Evolutionary conservation across 192 early-diverging fungal genomes (phyloP).

Genomic region (Paraglomus brasilianum): DNA sequence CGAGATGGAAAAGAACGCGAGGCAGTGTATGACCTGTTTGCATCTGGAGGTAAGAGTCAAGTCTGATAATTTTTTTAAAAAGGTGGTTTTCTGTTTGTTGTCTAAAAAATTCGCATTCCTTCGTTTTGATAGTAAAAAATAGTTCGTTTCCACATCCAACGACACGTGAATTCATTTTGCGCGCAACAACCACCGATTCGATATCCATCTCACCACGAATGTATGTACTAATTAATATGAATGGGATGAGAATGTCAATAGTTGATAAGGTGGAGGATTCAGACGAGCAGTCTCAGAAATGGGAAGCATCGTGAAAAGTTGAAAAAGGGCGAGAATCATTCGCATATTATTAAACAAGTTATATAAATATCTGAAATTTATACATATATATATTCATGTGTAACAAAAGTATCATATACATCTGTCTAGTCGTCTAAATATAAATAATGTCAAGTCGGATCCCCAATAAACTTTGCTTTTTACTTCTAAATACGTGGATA

Average conservation of each 20-base stretch:
- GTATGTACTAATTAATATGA: slow-evolving; percentile 21
- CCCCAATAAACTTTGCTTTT: too few species aligned
- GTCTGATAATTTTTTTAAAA: background rate
- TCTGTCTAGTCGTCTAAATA: too few species aligned
- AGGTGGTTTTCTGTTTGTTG: background rate
- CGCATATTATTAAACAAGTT: too few species aligned
- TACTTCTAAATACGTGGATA: too few species aligned
- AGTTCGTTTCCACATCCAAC: slow-evolving; percentile 50
- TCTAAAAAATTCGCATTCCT: background rate
- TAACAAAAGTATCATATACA: too few species aligned
- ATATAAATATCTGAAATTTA: too few species aligned
- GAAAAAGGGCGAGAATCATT: too few species aligned
- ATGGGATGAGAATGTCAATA: slow-evolving; percentile 17
- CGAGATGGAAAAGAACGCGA: slow-evolving; percentile 54
- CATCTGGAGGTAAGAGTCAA: slow-evolving; percentile 45
- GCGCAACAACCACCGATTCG: slow-evolving; percentile 15
- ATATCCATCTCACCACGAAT: slow-evolving; percentile 4
- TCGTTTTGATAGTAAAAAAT: slow-evolving; percentile 24
- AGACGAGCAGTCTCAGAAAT: too few species aligned
- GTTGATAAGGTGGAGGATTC: slow-evolving; percentile 23
- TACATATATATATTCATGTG: too few species aligned
- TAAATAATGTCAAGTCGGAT: too few species aligned
- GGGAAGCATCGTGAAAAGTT: too few species aligned
- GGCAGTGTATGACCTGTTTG: slow-evolving; percentile 56
- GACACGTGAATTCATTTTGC: slow-evolving; percentile 55